Percentiles rank a stretch among this genome's conserved stretches.
Conservation (phyloP, 1,139 yeast genomes). For the Geotrichum histeridarum region DNA sequence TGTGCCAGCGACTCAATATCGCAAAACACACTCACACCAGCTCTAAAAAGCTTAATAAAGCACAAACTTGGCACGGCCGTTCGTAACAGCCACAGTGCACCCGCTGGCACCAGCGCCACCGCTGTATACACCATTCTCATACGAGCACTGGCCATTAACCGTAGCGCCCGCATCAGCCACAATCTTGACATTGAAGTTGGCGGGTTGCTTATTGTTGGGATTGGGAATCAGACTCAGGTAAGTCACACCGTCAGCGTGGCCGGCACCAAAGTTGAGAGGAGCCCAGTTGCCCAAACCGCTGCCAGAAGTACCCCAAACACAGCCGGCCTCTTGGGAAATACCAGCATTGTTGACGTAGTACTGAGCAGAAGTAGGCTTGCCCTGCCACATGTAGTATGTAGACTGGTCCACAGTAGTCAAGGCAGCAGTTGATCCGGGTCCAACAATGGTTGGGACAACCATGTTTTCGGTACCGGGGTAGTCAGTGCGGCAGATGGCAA, state of each 20-base stretch:
- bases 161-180: conserved; percentile 61
- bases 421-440: conserved; percentile 60
- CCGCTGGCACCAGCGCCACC: conserved; percentile 83
- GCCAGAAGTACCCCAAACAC: conserved; percentile 83
- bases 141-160: conserved; percentile 72
- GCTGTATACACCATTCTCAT: conserved; percentile 70
- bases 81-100: conserved; percentile 86
- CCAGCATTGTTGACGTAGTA: conserved; percentile 97
- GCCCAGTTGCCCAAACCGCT: conserved; percentile 96
- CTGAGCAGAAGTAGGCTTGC: conserved; percentile 84
- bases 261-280: conserved; percentile 92
- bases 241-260: conserved; percentile 68
- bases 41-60: conserved; percentile 41
- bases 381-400: conserved; percentile 75
- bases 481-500: conserved; percentile 94
- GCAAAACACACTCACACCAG: too few relatives aligned
- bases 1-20: too few relatives aligned
- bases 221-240: conserved; percentile 92
- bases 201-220: conserved; percentile 74
- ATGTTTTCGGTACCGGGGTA: conserved; percentile 99
- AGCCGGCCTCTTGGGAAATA: conserved; percentile 80
- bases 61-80: conserved; percentile 72
- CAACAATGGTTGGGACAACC: conserved; percentile 84
- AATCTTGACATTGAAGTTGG: conserved; percentile 80
- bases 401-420: conserved; percentile 75